Conservation (phyloP, 1,139 yeast genomes). For the Yamadazyma jaroonii region DNA sequence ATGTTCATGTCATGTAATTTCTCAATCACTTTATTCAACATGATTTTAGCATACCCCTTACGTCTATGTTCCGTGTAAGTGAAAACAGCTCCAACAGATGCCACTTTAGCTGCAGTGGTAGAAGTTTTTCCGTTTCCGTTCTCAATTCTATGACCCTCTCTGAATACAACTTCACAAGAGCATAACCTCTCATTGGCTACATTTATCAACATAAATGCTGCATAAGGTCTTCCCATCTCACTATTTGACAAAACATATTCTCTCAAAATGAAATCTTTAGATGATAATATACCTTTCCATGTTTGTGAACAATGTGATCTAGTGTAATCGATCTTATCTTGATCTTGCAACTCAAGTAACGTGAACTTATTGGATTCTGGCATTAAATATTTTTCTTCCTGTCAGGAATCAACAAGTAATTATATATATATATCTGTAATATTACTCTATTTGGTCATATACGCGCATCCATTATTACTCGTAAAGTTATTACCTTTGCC, state of each 20-base stretch:
- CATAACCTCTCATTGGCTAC: constrained; percentile 24
- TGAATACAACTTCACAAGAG: constrained; percentile 37
- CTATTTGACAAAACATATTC: constrained; percentile 44
- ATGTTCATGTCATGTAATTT: constrained; percentile 22
- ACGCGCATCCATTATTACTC: too few relatives aligned
- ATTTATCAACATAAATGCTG: constrained; percentile 30
- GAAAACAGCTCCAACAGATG: constrained; percentile 65
- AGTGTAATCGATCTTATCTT: constrained; percentile 45
- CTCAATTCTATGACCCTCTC: constrained; percentile 23
- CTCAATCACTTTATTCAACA: constrained; percentile 53
- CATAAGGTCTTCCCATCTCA: constrained; percentile 27
- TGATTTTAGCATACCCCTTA: constrained; percentile 59
- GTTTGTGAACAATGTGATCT: constrained; percentile 42
- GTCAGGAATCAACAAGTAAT: too few relatives aligned
- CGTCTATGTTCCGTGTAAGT: constrained; percentile 58
- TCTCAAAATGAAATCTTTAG: constrained; percentile 49
- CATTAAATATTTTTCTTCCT: not conserved
- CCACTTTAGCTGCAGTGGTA: constrained; percentile 44
- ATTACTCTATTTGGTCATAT: too few relatives aligned
- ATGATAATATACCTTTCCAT: constrained; percentile 53
- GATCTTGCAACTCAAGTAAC: constrained; percentile 28
- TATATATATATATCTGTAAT: too few relatives aligned
- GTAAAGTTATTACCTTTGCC: too few relatives aligned
- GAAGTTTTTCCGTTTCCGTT: constrained; percentile 15
- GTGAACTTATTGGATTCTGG: constrained; percentile 10